phyloP scores from a whole-genome alignment of 2,329 filamentous ascomycete genomes.

The Pseudogymnoascus sp. region DNA sequence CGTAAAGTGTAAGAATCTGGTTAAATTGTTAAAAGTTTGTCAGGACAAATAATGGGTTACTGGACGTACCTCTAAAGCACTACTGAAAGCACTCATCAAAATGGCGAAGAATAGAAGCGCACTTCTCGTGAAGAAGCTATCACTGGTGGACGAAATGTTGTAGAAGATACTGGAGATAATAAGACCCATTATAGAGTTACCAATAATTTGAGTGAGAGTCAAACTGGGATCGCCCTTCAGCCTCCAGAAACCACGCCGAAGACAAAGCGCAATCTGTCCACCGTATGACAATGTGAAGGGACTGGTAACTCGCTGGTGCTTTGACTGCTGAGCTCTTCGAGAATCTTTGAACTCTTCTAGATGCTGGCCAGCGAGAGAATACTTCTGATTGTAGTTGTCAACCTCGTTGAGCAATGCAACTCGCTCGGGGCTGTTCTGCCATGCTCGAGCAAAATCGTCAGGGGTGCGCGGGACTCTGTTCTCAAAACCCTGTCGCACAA shows the following conservation, averaged over 20 bases:
- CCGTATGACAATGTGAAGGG: constrained; percentile 40
- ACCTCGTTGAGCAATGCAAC: constrained; percentile 40
- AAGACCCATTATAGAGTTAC: constrained; percentile 40
- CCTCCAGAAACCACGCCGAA: constrained; percentile 70
- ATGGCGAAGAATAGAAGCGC: constrained; percentile 58
- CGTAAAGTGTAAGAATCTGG: constrained; percentile 70
- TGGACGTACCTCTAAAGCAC: constrained; percentile 50
- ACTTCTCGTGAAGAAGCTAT: constrained; percentile 52
- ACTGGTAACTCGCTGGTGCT: constrained; percentile 44
- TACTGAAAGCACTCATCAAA: constrained; percentile 54
- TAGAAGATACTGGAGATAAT: constrained; percentile 56
- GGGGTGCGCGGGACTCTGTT: constrained; percentile 44
- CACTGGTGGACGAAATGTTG: constrained; percentile 42
- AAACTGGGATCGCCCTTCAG: constrained; percentile 52
- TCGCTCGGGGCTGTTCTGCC: constrained; percentile 36
- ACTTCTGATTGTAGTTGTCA: constrained; percentile 38
- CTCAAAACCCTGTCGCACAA: constrained; percentile 47
- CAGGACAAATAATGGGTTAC: constrained; percentile 31
- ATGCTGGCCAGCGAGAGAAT: constrained; percentile 23
- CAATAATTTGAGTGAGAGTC: constrained; percentile 60
- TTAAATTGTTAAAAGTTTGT: neutral
- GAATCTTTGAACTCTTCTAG: constrained; percentile 30
- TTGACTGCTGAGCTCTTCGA: constrained; percentile 31
- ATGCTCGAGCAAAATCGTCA: constrained; percentile 44
- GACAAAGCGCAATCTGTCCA: constrained; percentile 64